These are phyloP conservation scores for Aristolochia fimbriata DNA, from an alignment of 164 flowering plant species.

Conservation along the genomic window DNA sequence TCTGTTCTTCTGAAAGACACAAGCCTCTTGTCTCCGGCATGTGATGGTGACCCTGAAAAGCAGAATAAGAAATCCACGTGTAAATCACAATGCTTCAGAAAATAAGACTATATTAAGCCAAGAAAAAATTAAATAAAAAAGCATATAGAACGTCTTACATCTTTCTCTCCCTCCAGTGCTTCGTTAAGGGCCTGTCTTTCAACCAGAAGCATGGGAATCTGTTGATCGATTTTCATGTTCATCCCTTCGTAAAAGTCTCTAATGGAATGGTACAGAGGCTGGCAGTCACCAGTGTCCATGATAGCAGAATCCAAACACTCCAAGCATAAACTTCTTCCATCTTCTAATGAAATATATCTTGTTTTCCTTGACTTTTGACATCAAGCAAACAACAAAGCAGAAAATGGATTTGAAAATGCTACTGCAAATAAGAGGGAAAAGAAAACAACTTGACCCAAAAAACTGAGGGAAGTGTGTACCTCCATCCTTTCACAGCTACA, in stretches of 20 bases:
- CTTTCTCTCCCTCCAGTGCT: constrained; percentile 87
- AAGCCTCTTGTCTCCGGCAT: constrained; percentile 98
- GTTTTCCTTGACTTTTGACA: constrained; percentile 51
- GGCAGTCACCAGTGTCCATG: constrained; percentile 92
- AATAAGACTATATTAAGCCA: background rate
- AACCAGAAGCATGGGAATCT: constrained; percentile 90
- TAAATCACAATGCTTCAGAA: background rate
- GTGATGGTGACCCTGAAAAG: constrained; percentile 78
- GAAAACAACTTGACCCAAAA: background rate
- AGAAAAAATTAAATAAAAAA: background rate
- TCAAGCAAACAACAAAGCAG: no score
- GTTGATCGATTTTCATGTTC: constrained; percentile 90
- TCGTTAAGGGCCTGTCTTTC: constrained; percentile 94
- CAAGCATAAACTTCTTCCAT: constrained; percentile 77
- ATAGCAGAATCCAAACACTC: constrained; percentile 96
- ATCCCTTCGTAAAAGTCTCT: constrained; percentile 89
- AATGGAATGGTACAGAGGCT: constrained; percentile 80
- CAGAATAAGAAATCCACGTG: background rate
- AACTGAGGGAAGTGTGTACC: constrained; percentile 28
- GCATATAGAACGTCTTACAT: constrained; percentile 30
- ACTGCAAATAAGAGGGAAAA: background rate
- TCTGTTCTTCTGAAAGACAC: constrained; percentile 97
- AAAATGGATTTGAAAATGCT: no score
- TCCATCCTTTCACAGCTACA: constrained; percentile 96
- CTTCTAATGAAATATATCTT: constrained; percentile 60